A percentile compares a stretch with the other conserved stretches of the same genome.
Conservation (phyloP, 1,284 basidiomycete species). For the Ustilago lituana region DNA sequence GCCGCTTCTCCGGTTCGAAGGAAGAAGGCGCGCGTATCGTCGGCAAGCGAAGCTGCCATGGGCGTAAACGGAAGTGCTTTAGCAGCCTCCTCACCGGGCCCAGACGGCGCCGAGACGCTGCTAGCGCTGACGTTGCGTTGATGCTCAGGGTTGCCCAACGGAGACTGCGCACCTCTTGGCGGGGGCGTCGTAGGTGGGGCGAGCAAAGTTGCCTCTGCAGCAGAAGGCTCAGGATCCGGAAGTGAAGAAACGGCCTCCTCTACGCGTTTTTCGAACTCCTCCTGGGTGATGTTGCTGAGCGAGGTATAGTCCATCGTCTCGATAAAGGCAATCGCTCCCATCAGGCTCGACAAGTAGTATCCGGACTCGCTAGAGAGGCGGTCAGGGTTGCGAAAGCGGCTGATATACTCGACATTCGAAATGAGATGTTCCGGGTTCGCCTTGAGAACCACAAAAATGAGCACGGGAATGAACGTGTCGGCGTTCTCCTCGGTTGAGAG, state of each 20-base stretch:
- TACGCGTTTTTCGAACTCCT: slow-evolving; percentile 79
- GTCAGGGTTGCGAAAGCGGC: slow-evolving; percentile 87
- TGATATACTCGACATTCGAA: slow-evolving; percentile 91
- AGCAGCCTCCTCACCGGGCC: slow-evolving; percentile 52
- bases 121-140: slow-evolving; percentile 37
- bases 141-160: slow-evolving; percentile 18
- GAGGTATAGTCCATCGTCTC: slow-evolving; percentile 96
- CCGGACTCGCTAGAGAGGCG: slow-evolving; percentile 94
- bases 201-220: slow-evolving; percentile 6
- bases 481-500: slow-evolving; percentile 70
- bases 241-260: slow-evolving; percentile 50
- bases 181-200: slow-evolving; percentile 28
- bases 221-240: slow-evolving; percentile 29
- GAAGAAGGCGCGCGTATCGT: slow-evolving; percentile 65
- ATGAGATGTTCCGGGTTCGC: slow-evolving; percentile 91
- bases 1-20: slow-evolving; percentile 66
- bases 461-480: slow-evolving; percentile 91
- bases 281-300: slow-evolving; percentile 88
- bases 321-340: slow-evolving; percentile 85
- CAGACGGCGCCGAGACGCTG: slow-evolving; percentile 46
- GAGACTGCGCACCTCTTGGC: slow-evolving; percentile 18
- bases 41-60: slow-evolving; percentile 56
- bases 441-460: slow-evolving; percentile 92
- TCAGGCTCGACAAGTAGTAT: slow-evolving; percentile 92
- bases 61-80: slow-evolving; percentile 45